Percentiles rank a stretch among this genome's conserved stretches.
These are phyloP conservation scores for Boletus sensibilis DNA, from an alignment of 768 basidiomycete species.

Conservation along the genomic window DNA sequence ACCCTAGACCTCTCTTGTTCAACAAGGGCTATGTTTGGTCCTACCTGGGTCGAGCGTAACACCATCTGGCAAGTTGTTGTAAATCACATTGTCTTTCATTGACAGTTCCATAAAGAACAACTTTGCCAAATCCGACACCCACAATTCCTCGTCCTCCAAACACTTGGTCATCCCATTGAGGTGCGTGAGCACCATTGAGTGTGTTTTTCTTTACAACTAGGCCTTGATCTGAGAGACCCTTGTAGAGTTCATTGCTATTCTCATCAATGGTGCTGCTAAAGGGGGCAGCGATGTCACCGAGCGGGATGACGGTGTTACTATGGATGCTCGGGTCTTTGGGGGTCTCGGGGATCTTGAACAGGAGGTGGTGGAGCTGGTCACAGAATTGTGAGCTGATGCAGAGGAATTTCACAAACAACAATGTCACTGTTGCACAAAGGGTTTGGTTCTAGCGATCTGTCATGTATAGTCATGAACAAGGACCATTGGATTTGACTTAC, in stretches of 20 bases:
- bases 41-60: no score
- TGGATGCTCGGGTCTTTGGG: conserved; percentile 88
- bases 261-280: conserved; percentile 97
- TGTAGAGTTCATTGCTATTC: conserved; percentile 93
- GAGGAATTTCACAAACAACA: conserved; percentile 94
- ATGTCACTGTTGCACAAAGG: conserved; percentile 80
- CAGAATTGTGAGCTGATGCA: conserved; percentile 95
- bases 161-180: conserved; percentile 99
- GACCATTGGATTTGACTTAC: conserved; percentile 36
- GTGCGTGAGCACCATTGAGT: conserved; percentile 95
- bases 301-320: conserved; percentile 95
- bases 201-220: conserved; percentile 98
- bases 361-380: conserved; percentile 79
- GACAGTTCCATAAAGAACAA: conserved; percentile 95
- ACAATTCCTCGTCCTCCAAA: conserved; percentile 82
- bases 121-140: conserved; percentile 92
- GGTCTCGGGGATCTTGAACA: conserved; percentile 94
- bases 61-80: conserved; percentile 98
- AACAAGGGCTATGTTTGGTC: no score
- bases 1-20: no score
- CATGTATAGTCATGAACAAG: conserved; percentile 6
- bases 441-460: conserved; percentile 64
- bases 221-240: conserved; percentile 84
- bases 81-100: conserved; percentile 98
- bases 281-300: conserved; percentile 95